A percentile compares a stretch with the other conserved stretches of the same genome.
These are phyloP conservation scores for Toxicodendron radicans DNA, from an alignment of 345 rosid species.

Conservation along the genomic window DNA sequence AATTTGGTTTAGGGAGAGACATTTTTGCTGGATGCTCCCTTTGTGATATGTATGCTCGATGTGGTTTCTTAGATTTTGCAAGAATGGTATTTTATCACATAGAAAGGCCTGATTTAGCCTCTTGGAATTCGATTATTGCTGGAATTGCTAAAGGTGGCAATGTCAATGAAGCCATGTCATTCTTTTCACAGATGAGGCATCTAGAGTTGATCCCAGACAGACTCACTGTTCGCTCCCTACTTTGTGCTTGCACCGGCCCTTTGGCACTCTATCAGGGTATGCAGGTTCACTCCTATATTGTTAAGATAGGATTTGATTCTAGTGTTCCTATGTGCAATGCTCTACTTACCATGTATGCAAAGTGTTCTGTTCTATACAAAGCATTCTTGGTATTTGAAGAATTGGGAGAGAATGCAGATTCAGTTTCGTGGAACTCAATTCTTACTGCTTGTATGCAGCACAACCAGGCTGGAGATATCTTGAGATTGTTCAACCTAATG, in stretches of 20 bases:
- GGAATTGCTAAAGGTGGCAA: constrained; percentile 47
- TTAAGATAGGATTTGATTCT: constrained; percentile 42
- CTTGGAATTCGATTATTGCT: constrained; percentile 64
- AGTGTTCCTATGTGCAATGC: constrained; percentile 50
- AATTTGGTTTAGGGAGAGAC: constrained; percentile 41
- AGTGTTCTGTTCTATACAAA: constrained; percentile 39
- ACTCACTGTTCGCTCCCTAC: constrained; percentile 47
- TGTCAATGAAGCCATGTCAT: constrained; percentile 36
- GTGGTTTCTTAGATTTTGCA: constrained; percentile 44
- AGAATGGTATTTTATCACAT: constrained; percentile 42
- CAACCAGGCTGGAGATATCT: constrained; percentile 46
- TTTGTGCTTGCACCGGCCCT: constrained; percentile 42
- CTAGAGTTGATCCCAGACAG: constrained; percentile 39
- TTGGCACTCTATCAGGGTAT: constrained; percentile 40
- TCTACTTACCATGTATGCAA: constrained; percentile 58
- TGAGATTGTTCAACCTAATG: constrained; percentile 58
- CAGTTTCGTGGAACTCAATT: constrained; percentile 72
- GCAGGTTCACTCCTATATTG: constrained; percentile 51
- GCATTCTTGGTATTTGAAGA: constrained; percentile 56
- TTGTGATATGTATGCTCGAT: constrained; percentile 63
- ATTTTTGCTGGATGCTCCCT: constrained; percentile 48
- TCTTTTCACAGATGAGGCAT: constrained; percentile 41
- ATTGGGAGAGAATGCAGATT: constrained; percentile 44
- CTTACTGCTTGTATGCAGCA: constrained; percentile 65
- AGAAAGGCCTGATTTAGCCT: constrained; percentile 52